Evolutionary conservation across 345 rosid species (phyloP), one percentile per base, ranked within the genome.

Genomic region (Acer negundo): DNA sequence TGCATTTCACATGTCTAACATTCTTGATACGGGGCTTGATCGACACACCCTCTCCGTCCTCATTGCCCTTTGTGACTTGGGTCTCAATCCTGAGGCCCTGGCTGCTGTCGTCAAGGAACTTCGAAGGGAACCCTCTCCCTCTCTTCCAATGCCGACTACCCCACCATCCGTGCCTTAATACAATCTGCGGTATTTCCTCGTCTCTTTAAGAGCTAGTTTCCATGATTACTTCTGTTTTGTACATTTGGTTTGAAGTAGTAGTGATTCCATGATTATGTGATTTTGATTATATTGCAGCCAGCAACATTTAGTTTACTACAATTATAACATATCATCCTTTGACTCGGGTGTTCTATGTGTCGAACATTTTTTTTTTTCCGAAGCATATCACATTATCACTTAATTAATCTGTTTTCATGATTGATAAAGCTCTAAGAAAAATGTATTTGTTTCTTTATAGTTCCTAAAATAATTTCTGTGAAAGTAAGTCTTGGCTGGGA

Each of bases 1-100:
- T 74, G 89, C 85, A 22, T 87, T 87, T 75, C 89, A 82, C 70
- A 85, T 87, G 89, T 85, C 89, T 2, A 85, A 85, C 82, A 77
- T 87, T 69, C 87, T 87, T 10, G 90, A 84, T 11, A 84, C 86
- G 0, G 89, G 89, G 2, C 87, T 87, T 31, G 90, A 87, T 70
- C 82, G 90, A 51, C 87, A 87, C 75, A 85, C 89, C 6, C 87
- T 85, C 46, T 87, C 87, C 19, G 62, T 87, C 63, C 87, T 87
- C 53, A 87, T 87, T 13, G 86, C 85, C 38, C 84, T 87, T 40
- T 85, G 89, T 70, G 90, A 87, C 75, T 79, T 85, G 59, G 89
- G 89, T 59, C 77, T 84, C 40, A 87, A 87, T 74, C 90, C 89
- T 4, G 90, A 82, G 81, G 83, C 87, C 13, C 79, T 87, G 53